phyloP scores from a whole-genome alignment of 805 yeast genomes.

The Starmerella ratchasimensis region DNA sequence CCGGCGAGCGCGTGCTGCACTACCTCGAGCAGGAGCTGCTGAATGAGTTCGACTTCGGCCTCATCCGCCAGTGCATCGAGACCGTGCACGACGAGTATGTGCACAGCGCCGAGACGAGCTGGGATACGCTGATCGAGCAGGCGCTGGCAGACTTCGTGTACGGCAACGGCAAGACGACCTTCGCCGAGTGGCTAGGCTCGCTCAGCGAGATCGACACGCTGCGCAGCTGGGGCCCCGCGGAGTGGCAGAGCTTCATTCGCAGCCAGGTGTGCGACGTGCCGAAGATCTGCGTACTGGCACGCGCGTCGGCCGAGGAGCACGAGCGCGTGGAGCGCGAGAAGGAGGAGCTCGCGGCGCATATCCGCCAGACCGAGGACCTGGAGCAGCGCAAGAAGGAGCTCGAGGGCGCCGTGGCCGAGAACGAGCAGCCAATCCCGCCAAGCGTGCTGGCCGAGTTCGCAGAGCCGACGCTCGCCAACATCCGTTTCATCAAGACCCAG shows the following conservation, averaged over 20 bases:
- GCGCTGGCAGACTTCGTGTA: conserved; percentile 72
- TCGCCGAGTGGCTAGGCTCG: conserved; percentile 41
- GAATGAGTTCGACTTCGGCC: conserved; percentile 42
- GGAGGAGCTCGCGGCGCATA: conserved; percentile 35
- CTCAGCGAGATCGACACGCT: conserved; percentile 49
- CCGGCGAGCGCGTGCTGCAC: conserved; percentile 38
- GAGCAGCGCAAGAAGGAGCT: conserved; percentile 37
- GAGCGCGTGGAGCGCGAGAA: conserved; percentile 38
- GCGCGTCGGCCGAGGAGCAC: conserved; percentile 55
- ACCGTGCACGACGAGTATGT: conserved; percentile 46
- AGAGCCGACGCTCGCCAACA: conserved; percentile 60
- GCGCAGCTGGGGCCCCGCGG: conserved; percentile 42
- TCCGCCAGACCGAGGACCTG: conserved; percentile 43
- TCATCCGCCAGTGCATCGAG: conserved; percentile 55
- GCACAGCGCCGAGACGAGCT: conserved; percentile 32
- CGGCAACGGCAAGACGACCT: conserved; percentile 51
- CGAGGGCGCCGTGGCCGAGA: conserved; percentile 47
- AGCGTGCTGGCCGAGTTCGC: conserved; percentile 47
- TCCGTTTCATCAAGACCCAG: conserved; percentile 54
- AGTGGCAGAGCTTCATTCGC: conserved; percentile 52
- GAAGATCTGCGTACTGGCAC: conserved; percentile 53
- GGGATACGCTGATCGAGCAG: conserved; percentile 46
- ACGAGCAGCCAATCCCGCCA: conserved; percentile 67
- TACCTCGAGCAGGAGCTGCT: conserved; percentile 34
- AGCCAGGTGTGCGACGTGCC: conserved; percentile 45